Evolutionary conservation across 768 basidiomycete species (phyloP).

Genomic region (Arthromyces matolae): DNA sequence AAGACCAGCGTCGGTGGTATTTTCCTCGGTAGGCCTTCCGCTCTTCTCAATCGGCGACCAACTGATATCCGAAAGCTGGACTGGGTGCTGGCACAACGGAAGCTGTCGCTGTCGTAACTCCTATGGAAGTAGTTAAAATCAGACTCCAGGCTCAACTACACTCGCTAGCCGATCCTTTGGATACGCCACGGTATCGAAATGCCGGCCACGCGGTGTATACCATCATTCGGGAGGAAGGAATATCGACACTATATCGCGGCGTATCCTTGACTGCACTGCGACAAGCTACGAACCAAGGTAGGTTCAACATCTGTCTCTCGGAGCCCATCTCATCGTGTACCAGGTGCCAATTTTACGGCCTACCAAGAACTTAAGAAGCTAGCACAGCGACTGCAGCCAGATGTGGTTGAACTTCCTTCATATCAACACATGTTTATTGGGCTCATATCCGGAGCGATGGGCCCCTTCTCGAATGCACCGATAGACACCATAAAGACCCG

Average conservation of each 20-base stretch:
- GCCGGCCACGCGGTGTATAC: constrained; percentile 95
- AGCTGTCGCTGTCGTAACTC: constrained; percentile 91
- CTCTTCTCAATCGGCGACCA: neutral
- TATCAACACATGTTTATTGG: constrained; percentile 97
- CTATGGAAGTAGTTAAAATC: constrained; percentile 99
- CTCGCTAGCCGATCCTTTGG: constrained; percentile 93
- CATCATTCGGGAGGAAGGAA: constrained; percentile 90
- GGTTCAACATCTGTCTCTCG: neutral
- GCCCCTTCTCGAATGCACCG: constrained; percentile 97
- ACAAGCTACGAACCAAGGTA: constrained; percentile 97
- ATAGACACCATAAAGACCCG: constrained; percentile 95
- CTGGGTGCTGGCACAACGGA: constrained; percentile 94
- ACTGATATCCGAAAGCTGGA: constrained; percentile 56
- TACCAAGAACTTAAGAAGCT: constrained; percentile 95
- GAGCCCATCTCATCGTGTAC: neutral
- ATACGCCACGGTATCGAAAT: constrained; percentile 91
- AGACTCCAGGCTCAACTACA: constrained; percentile 96
- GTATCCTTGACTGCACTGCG: constrained; percentile 90
- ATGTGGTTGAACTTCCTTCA: constrained; percentile 75
- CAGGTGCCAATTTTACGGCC: constrained; percentile 94
- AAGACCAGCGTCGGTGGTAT: constrained; percentile 75
- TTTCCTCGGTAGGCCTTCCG: constrained; percentile 67
- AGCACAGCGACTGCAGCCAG: constrained; percentile 75
- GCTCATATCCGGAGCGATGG: constrained; percentile 94
- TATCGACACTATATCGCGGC: constrained; percentile 83